Percentiles rank a stretch among this genome's conserved stretches.
phyloP scores from a whole-genome alignment of 2,329 filamentous ascomycete genomes.

The Pyrenophora tritici-repentis region DNA sequence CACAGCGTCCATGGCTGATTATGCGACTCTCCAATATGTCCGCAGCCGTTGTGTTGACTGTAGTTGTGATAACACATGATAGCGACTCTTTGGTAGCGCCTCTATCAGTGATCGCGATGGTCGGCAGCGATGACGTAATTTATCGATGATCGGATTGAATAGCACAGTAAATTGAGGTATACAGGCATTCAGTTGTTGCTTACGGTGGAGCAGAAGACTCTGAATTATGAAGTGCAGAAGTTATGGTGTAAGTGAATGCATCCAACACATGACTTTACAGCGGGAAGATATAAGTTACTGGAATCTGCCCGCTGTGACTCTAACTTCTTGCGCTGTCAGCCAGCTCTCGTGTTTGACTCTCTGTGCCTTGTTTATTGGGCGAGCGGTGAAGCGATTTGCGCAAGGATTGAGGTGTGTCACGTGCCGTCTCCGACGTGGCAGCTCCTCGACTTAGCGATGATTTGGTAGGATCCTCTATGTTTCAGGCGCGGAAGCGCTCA shows the following conservation, averaged over 20 bases:
- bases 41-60: slow-evolving; percentile 42
- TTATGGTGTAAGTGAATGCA: slow-evolving; percentile 2
- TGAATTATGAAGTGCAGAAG: slow-evolving; percentile 4
- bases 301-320: background rate
- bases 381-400: slow-evolving; percentile 22
- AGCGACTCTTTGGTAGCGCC: background rate
- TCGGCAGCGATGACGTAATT: slow-evolving; percentile 15
- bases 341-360: slow-evolving; percentile 2
- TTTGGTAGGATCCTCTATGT: background rate
- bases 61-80: slow-evolving; percentile 43
- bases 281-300: background rate
- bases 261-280: slow-evolving; percentile 5
- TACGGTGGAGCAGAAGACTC: slow-evolving; percentile 9
- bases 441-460: background rate
- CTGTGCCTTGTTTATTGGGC: slow-evolving; percentile 14
- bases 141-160: slow-evolving; percentile 2
- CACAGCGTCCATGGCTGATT: slow-evolving; percentile 38
- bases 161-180: slow-evolving; percentile 5
- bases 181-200: slow-evolving; percentile 6
- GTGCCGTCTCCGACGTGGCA: slow-evolving; percentile 14
- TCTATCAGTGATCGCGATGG: background rate
- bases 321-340: background rate
- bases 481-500: background rate
- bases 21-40: slow-evolving; percentile 38
- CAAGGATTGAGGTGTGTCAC: slow-evolving; percentile 16